Conservation (phyloP, 768 basidiomycete genomes). For the Lyophyllum atratum region DNA sequence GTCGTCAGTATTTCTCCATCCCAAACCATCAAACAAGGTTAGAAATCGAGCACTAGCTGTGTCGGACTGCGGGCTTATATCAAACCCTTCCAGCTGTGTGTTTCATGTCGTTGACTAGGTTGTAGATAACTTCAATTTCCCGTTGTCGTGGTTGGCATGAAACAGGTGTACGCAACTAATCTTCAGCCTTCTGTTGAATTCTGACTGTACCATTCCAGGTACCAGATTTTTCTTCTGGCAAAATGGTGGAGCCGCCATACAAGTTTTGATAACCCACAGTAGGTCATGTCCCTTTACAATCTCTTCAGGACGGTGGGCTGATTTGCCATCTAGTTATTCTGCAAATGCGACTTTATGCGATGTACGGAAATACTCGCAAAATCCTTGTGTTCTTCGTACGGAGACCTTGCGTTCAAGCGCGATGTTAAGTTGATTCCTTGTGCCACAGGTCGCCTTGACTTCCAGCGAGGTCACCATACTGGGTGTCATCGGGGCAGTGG, state of each 20-base stretch:
- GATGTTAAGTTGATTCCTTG: background rate
- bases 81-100: conserved; percentile 3
- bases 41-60: background rate
- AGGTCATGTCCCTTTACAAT: background rate
- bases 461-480: conserved; percentile 19
- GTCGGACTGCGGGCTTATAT: background rate
- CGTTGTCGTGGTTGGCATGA: background rate
- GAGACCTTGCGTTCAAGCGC: background rate
- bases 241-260: conserved; percentile 28
- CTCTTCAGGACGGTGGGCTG: background rate
- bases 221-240: conserved; percentile 30
- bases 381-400: conserved; percentile 21
- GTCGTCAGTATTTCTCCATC: background rate
- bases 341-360: conserved; percentile 27
- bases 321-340: conserved; percentile 22
- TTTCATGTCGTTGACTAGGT: background rate
- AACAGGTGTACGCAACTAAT: background rate
- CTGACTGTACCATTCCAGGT: conserved; percentile 17
- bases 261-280: conserved; percentile 32
- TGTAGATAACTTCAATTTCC: background rate
- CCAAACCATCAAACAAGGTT: conserved; percentile 23
- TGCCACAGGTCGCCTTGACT: conserved; percentile 18
- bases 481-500: conserved; percentile 22
- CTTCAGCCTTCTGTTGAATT: background rate
- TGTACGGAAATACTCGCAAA: conserved; percentile 24